Percentiles rank a stretch among this genome's conserved stretches.
phyloP scores from a whole-genome alignment of 305 asterid genomes.

The Fraxinus dipetala region DNA sequence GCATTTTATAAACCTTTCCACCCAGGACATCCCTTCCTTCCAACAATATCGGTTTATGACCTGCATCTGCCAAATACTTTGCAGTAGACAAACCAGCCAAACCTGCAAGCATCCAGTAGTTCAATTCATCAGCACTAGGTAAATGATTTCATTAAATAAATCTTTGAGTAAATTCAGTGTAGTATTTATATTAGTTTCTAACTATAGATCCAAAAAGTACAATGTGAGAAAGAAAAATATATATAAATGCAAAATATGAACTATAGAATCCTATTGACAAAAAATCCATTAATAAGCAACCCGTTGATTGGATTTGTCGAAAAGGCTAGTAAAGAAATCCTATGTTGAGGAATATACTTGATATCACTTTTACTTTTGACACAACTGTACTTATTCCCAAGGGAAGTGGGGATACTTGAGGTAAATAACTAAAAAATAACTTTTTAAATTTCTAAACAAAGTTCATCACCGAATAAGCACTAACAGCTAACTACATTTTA shows the following conservation, averaged over 20 bases:
- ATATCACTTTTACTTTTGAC: neutral
- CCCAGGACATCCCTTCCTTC: conserved; percentile 97
- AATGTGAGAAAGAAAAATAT: neutral
- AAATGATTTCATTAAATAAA: conserved; percentile 2
- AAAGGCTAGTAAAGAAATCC: neutral
- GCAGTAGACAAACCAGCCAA: conserved; percentile 96
- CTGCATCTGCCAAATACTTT: conserved; percentile 97
- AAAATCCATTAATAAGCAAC: neutral
- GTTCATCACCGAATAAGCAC: neutral
- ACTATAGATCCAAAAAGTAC: neutral
- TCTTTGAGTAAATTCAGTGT: neutral
- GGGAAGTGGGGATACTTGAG: neutral
- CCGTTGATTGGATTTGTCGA: neutral
- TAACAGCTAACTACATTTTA: neutral
- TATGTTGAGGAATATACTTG: neutral
- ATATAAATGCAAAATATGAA: neutral
- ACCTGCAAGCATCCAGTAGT: conserved; percentile 46
- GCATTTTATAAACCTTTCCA: conserved; percentile 60
- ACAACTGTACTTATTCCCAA: neutral
- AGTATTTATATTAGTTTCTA: neutral
- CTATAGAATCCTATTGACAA: neutral
- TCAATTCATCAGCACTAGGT: neutral
- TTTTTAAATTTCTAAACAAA: neutral
- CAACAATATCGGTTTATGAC: conserved; percentile 86
- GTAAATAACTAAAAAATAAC: neutral